Base-by-base conservation (phyloP, 805 yeast genomes). In the Yamadazyma laniorum region DNA sequence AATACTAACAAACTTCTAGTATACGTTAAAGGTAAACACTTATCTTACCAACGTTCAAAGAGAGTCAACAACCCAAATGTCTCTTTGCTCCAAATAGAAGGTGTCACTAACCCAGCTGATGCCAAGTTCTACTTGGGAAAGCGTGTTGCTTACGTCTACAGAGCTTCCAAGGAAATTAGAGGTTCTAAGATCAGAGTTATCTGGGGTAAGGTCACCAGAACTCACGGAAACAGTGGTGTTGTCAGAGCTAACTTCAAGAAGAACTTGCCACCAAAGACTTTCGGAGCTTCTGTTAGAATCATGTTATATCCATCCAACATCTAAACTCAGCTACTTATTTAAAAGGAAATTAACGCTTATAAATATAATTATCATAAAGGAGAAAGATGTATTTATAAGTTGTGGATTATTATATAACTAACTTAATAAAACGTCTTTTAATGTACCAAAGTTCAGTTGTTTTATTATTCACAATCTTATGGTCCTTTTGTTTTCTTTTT, bases 1-100 rank as follows among this genome's bases (percentile, higher is more conserved):
- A 18, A 17, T 63, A 65, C 72, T 64, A 64, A 65, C 71, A 51
- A 30, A 55, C 39, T 17, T 38, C 33, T 69, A 86, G 95, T 93
- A 79, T 93, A 93, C 96, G 98, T 93, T 77, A 93, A 91, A 84
- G 99, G 98, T 79, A 93, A 91, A 84, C 99, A 93, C 85, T 72
- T 93, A 70, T 90, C 97, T 64, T 93, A 91, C 95, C 98, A 93
- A 82, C 95, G 99, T 80, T 89, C 97, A 63, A 93, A 93, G 89
- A 82, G 82, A 74, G 87, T 85, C 70, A 89, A 83, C 84, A 87
- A 93, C 95, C 97, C 99, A 74, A 85, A 87, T 79, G 86, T 86
- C 62, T 93, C 99, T 54, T 82, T 93, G 74, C 78, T 93, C 72
- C 86, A 93, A 80, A 84, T 91, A 67, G 99, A 93, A 80, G 95